Evolutionary conservation across 257 asterid genomes (phyloP).

Genomic region (Solanum verrucosum): DNA sequence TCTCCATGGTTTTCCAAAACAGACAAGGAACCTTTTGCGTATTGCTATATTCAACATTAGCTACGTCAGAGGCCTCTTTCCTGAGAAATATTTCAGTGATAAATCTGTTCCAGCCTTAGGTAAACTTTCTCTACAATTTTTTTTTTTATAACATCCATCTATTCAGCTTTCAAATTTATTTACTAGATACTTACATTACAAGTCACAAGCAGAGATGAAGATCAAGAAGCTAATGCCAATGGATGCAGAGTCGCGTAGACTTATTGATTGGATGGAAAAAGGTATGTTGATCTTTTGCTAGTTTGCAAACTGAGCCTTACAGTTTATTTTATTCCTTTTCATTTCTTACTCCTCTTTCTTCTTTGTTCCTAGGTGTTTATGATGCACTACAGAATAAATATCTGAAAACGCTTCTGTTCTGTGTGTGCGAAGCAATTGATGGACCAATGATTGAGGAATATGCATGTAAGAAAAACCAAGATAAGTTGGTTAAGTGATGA

Average conservation of each 20-base stretch:
- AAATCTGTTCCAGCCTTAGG: constrained; percentile 91
- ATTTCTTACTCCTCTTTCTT: not conserved
- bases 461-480: constrained; percentile 46
- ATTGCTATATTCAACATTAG: constrained; percentile 96
- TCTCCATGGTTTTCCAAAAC: constrained; percentile 12
- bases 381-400: constrained; percentile 89
- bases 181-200: constrained; percentile 3
- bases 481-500: not conserved
- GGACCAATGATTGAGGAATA: constrained; percentile 94
- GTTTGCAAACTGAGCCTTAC: not conserved
- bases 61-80: constrained; percentile 90
- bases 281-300: constrained; percentile 25
- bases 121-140: constrained; percentile 15
- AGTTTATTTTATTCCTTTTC: constrained; percentile 1
- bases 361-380: constrained; percentile 56
- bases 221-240: constrained; percentile 95
- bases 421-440: constrained; percentile 68
- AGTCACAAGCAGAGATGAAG: constrained; percentile 63
- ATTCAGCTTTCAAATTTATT: not conserved
- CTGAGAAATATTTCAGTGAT: constrained; percentile 86
- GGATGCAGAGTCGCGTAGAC: constrained; percentile 94
- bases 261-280: constrained; percentile 98
- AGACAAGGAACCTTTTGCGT: constrained; percentile 90
- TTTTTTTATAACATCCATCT: not conserved
- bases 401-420: constrained; percentile 79